These are phyloP conservation scores for Endogone sp. DNA, from an alignment of 192 early-diverging fungal genomes.

Conservation along the genomic window DNA sequence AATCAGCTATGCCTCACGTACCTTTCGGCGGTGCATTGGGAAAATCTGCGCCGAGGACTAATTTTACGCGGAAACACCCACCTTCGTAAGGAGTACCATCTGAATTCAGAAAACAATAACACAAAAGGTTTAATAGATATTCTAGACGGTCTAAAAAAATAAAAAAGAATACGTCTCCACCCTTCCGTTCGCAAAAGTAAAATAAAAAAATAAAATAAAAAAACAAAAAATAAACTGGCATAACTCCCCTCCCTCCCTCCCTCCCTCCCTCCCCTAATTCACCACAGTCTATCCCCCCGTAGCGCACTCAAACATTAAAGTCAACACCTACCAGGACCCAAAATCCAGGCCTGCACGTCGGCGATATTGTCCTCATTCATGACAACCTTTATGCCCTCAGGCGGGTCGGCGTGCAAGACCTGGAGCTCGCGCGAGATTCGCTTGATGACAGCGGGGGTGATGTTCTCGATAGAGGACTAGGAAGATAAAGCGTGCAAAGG, in stretches of 20 bases:
- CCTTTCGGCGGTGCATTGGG: conserved; percentile 84
- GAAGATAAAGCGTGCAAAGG: background rate
- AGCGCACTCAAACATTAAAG: too few relatives aligned
- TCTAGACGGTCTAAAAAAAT: too few relatives aligned
- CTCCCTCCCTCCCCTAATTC: background rate
- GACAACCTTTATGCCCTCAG: conserved; percentile 81
- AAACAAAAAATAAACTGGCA: background rate
- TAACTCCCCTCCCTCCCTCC: background rate
- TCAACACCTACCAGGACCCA: conserved; percentile 68
- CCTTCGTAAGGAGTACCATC: conserved; percentile 81
- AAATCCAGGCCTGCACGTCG: conserved; percentile 84
- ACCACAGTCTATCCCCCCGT: too few relatives aligned
- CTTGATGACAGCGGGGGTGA: conserved; percentile 44
- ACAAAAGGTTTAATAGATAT: background rate
- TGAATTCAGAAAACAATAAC: conserved; percentile 20
- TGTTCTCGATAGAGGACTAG: conserved; percentile 30
- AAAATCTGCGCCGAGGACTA: conserved; percentile 69
- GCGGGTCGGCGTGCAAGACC: conserved; percentile 51
- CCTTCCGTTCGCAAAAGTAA: background rate
- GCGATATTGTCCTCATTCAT: conserved; percentile 65
- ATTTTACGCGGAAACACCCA: conserved; percentile 71
- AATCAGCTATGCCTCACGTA: conserved; percentile 29
- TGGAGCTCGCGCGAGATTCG: conserved; percentile 56
- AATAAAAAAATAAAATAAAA: too few relatives aligned
- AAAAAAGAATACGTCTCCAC: background rate